A percentile compares a stretch with the other conserved stretches of the same genome.
phyloP scores from a whole-genome alignment of 805 yeast genomes.

The Komagataella mondaviorum region DNA sequence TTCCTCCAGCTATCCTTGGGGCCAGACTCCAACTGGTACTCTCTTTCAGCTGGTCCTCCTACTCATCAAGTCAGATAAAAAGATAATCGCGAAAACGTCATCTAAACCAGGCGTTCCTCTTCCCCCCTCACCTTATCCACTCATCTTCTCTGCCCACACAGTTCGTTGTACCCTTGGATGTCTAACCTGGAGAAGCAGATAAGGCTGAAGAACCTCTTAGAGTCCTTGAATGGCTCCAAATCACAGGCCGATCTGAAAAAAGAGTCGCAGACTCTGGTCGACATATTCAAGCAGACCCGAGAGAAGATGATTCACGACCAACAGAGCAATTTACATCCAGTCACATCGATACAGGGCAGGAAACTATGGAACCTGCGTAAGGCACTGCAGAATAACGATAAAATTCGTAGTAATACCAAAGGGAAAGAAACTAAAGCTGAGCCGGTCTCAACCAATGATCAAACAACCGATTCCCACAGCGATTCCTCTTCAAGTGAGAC shows the following conservation, averaged over 20 bases:
- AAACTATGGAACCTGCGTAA: neutral
- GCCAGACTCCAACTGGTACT: neutral
- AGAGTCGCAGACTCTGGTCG: neutral
- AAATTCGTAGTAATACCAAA: neutral
- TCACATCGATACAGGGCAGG: neutral
- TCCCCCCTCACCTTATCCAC: neutral
- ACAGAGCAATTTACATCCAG: neutral
- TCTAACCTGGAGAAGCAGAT: neutral
- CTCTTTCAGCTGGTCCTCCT: neutral
- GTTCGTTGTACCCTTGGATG: neutral
- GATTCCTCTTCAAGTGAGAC: neutral
- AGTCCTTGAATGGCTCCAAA: neutral
- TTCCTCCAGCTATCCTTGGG: neutral
- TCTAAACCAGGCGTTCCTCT: neutral
- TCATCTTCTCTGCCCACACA: neutral
- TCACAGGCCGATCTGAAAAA: neutral
- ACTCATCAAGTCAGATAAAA: neutral
- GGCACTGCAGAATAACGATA: neutral
- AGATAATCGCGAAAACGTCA: neutral
- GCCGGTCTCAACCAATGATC: neutral
- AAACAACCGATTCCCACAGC: neutral
- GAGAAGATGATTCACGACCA: neutral
- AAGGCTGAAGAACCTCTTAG: neutral
- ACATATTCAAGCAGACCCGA: neutral
- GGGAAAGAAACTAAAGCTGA: neutral